Conservation (phyloP, 345 rosid genomes). For the Eucalyptus pauciflora region DNA sequence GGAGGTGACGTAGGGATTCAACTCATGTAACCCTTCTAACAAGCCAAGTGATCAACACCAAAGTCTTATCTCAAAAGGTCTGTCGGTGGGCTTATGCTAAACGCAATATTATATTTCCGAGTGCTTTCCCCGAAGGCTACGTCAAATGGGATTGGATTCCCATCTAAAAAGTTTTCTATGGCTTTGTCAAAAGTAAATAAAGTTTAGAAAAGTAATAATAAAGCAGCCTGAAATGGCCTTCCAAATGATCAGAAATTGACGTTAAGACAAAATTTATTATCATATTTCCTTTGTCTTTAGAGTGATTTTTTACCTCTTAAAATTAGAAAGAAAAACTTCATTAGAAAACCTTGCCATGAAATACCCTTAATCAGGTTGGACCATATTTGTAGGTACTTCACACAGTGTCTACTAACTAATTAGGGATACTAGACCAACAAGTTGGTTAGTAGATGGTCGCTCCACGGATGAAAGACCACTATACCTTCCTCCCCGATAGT, state of each 20-base stretch:
- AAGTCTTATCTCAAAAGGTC: too few relatives aligned
- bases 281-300: not conserved
- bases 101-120: too few relatives aligned
- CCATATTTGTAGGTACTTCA: accelerated
- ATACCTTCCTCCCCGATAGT: accelerated
- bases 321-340: not conserved
- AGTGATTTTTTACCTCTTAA: not conserved
- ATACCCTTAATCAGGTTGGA: not conserved
- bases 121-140: too few relatives aligned
- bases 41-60: too few relatives aligned
- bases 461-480: too few relatives aligned
- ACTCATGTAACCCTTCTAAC: too few relatives aligned
- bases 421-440: accelerated
- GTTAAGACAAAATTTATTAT: not conserved
- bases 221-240: not conserved
- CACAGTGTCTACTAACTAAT: not conserved
- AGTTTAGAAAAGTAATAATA: not conserved
- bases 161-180: not conserved
- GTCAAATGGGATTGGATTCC: too few relatives aligned
- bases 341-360: accelerated
- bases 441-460: too few relatives aligned
- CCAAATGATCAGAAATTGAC: not conserved
- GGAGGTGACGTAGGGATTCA: too few relatives aligned
- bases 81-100: too few relatives aligned
- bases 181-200: not conserved